Evolutionary conservation across 805 yeast genomes (phyloP), one percentile per base, ranked within the genome.

Genomic region (Candida ovalis): DNA sequence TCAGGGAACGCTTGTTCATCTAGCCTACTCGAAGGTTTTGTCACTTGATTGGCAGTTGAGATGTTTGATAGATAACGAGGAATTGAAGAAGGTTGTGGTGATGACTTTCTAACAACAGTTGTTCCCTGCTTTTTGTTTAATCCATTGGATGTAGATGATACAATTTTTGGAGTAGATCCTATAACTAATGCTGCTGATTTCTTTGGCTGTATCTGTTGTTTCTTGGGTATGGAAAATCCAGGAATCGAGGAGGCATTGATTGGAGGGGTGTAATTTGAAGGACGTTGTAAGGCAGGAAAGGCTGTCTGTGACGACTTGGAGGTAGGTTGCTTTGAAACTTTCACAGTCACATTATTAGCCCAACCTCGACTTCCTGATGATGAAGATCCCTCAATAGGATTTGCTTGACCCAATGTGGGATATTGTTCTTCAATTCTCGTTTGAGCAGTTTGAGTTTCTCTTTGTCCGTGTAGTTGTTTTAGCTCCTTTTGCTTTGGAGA

Each of bases 401-500:
- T 35, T 4, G 22, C 38, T n/a, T 6, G 8, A 7, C 38, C 65
- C 23, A 82, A 63, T 3, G 71, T 72, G 0, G 88, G 88, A 59
- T 79, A 82, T 45, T 65, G 68, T 28, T 73, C 73, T 23, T 67
- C 60, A 19, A 61, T 40, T 28, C 49, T 63, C 18, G 63, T 47
- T 35, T 59, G 45, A 28, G 52, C 52, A 43, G 56, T 44, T 46
- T 53, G 60, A 54, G 58, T 58, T 54, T 64, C 47, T 35, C 62
- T 3, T 18, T 35, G 4, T 7, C 5, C 22, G 17, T n/a, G 59
- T 43, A 66, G 53, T 6, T 54, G 55, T 56, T 66, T 56, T 54
- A 61, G 77, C 59, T 46, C 75, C 37, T 67, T 69, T 36, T 71
- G 67, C 48, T 77, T 74, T 1, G 67, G 57, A 0, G 84, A 74